Evolutionary conservation across 345 rosid genomes (phyloP), one percentile per base, ranked within the genome.

Genomic region (Rhodomyrtus tomentosa): DNA sequence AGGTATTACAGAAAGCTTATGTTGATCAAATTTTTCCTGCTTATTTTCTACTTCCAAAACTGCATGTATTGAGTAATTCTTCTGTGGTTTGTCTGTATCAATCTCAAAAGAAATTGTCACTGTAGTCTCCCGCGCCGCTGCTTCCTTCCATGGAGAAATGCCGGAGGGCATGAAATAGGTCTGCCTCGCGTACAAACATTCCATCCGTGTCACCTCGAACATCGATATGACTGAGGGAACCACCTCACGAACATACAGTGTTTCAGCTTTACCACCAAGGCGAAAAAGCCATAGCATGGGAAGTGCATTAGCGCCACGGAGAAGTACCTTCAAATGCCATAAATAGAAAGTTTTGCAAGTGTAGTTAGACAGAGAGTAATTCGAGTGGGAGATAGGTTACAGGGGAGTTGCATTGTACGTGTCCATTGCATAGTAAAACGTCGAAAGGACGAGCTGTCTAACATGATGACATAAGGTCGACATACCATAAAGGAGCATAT

Each of bases 401-500:
- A 4, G 81, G 80, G 49, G 42, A 68, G 45, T 18, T 38, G 76
- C 76, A 68, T 68, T 32, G 76, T 32, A 32, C 45, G 32, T 16
- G 15, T 68, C 52, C 50, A 49, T n/a, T 22, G 52, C 29, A 12
- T 62, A n/a, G 29, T 68, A 42, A 50, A 50, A 27, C 27, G 54
- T 56, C 15, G 27, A n/a, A n/a, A 55, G 27, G 38, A 7, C 20
- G 82, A 87, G 82, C 82, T 32, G 22, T 32, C 42, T 24, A 16
- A 68, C 45, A 16, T 32, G 18, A 9, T 32, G 24, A 32, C 42
- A 18, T 10, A 32, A 68, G 76, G 76, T 68, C 76, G 55, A 51
- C 84, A 76, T 91, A 97, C 99, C 99, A 96, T 68, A 98, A 81
- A 55, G 99, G 99, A 87, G 98, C 95, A 89, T 89, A 92, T 56